Evolutionary conservation across 441 rosid genomes (phyloP).

Genomic region (Cnidoscolus chayamansa): DNA sequence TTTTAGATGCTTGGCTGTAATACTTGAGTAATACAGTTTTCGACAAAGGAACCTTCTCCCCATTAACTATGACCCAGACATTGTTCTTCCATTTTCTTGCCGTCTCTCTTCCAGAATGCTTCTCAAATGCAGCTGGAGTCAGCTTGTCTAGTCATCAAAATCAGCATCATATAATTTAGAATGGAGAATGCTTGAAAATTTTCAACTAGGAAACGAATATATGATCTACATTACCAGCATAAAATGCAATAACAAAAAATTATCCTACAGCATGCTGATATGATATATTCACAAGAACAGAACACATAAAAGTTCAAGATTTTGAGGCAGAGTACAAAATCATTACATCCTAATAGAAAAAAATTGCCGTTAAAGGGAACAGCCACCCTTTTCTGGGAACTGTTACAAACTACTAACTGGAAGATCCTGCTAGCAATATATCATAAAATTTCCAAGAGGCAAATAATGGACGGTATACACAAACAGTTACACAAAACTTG

Average conservation of each 20-base stretch:
- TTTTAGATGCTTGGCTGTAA: slow-evolving; percentile 73
- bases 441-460: slow-evolving; percentile 8
- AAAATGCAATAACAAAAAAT: not conserved
- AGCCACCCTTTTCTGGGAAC: not conserved
- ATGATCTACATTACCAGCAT: too few species aligned
- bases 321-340: slow-evolving; percentile 3
- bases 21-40: slow-evolving; percentile 89
- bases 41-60: slow-evolving; percentile 89
- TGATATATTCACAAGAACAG: slow-evolving; percentile 14
- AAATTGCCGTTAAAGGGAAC: not conserved
- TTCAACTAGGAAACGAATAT: not conserved
- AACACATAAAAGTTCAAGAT: not conserved
- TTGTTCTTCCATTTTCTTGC: slow-evolving; percentile 99
- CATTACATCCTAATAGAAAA: not conserved
- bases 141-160: slow-evolving; percentile 58
- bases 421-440: slow-evolving; percentile 15
- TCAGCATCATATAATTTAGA: slow-evolving; percentile 27
- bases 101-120: slow-evolving; percentile 99
- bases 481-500: slow-evolving; percentile 8
- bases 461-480: slow-evolving; percentile 6
- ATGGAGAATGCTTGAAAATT: slow-evolving; percentile 9
- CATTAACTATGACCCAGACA: slow-evolving; percentile 88
- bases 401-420: slow-evolving; percentile 7
- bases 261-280: not conserved
- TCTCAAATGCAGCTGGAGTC: slow-evolving; percentile 98